These are phyloP conservation scores for Alternaria tenuissima DNA, from an alignment of 2,329 filamentous ascomycete species.

Conservation along the genomic window DNA sequence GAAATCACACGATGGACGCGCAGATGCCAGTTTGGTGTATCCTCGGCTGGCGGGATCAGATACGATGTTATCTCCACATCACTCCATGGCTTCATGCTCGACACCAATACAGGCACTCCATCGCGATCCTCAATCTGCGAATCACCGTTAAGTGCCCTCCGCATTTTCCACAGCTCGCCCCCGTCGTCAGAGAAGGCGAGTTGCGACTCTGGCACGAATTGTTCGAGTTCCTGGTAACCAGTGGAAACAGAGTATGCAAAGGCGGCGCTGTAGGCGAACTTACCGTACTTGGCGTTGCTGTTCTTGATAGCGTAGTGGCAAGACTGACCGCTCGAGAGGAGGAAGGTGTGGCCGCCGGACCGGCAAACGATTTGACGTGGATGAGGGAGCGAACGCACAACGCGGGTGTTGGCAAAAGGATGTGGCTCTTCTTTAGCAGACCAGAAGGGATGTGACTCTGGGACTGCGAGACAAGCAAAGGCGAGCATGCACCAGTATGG, in stretches of 20 bases:
- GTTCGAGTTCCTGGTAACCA: slow-evolving; percentile 77
- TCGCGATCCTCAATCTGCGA: slow-evolving; percentile 67
- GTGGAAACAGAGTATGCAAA: slow-evolving; percentile 82
- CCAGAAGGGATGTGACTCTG: slow-evolving; percentile 78
- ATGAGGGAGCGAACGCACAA: slow-evolving; percentile 68
- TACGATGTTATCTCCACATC: slow-evolving; percentile 73
- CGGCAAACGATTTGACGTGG: slow-evolving; percentile 77
- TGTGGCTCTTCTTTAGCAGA: slow-evolving; percentile 70
- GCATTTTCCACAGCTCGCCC: slow-evolving; percentile 80
- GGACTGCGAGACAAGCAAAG: slow-evolving; percentile 76
- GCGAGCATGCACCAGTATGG: slow-evolving; percentile 82
- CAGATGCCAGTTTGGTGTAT: slow-evolving; percentile 71
- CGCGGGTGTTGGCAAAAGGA: slow-evolving; percentile 64
- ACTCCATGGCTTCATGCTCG: slow-evolving; percentile 73
- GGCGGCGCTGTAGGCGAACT: slow-evolving; percentile 78
- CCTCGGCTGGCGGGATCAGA: slow-evolving; percentile 67
- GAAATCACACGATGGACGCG: slow-evolving; percentile 69
- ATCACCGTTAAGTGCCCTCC: slow-evolving; percentile 69
- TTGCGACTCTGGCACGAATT: slow-evolving; percentile 78
- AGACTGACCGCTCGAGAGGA: slow-evolving; percentile 76
- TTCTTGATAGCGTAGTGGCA: slow-evolving; percentile 84
- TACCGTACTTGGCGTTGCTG: slow-evolving; percentile 82
- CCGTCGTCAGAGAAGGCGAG: slow-evolving; percentile 79
- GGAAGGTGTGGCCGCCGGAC: slow-evolving; percentile 76
- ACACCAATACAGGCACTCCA: slow-evolving; percentile 68